Conservation (phyloP, 2,329 filamentous ascomycete species). For the Bipolaris cookei region DNA sequence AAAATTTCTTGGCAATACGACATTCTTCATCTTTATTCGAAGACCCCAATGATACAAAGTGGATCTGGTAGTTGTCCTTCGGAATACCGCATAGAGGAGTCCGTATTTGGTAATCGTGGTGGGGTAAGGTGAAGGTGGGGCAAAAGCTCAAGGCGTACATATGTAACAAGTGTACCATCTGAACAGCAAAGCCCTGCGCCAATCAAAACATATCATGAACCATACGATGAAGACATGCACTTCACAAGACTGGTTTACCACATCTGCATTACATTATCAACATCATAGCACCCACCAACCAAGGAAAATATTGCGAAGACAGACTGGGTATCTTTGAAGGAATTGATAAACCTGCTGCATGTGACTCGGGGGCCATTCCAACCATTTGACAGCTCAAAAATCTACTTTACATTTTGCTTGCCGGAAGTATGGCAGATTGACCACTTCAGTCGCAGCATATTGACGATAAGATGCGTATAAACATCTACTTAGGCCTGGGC, state of each 20-base stretch:
- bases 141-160: background rate
- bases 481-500: background rate
- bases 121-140: background rate
- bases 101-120: background rate
- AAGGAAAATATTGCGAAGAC: constrained; percentile 1
- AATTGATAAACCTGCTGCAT: constrained; percentile 1
- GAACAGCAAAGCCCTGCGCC: background rate
- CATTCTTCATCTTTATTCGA: background rate
- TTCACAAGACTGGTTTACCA: background rate
- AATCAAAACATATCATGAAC: background rate
- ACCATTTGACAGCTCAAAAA: background rate
- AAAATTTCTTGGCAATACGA: background rate
- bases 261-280: constrained; percentile 1
- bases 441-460: background rate
- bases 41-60: background rate
- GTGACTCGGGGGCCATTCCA: background rate
- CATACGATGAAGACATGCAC: background rate
- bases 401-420: background rate
- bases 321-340: constrained; percentile 7
- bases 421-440: background rate
- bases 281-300: background rate
- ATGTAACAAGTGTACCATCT: background rate
- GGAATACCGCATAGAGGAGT: constrained; percentile 1
- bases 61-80: background rate
- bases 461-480: background rate